Percentiles rank a stretch among this genome's conserved stretches.
Evolutionary conservation across 257 asterid species (phyloP).

Genomic region (Penstemon newberryi): DNA sequence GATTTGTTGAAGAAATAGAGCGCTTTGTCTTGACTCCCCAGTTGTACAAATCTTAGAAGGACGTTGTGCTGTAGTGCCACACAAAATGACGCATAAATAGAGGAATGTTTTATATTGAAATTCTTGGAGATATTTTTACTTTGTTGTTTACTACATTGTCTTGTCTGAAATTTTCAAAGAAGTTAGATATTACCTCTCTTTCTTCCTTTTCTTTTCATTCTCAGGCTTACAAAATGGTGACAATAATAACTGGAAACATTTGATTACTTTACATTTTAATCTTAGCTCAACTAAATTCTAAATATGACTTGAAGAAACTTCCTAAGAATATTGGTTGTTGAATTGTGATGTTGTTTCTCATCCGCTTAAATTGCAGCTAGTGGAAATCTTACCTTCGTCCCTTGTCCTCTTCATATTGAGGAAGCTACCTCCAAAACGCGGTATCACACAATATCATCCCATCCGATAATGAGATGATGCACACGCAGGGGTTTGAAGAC

Average conservation of each 20-base stretch:
- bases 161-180: background rate
- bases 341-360: background rate
- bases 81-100: too few relatives aligned
- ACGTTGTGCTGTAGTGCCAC: too few relatives aligned
- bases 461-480: constrained; percentile 50
- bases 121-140: too few relatives aligned
- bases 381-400: constrained; percentile 85
- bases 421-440: constrained; percentile 93
- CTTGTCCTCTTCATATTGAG: constrained; percentile 94
- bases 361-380: constrained; percentile 53
- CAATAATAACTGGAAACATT: background rate
- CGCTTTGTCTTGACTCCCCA: too few relatives aligned
- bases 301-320: background rate
- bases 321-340: background rate
- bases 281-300: background rate
- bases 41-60: too few relatives aligned
- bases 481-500: constrained; percentile 16
- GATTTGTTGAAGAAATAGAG: too few relatives aligned
- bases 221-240: background rate
- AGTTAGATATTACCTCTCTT: background rate
- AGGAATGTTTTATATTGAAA: too few relatives aligned
- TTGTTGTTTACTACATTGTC: too few relatives aligned
- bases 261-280: background rate
- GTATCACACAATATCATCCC: constrained; percentile 88
- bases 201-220: background rate